Base-by-base conservation (phyloP, 106 monocot species). In the Acanthochlamys bracteata region DNA sequence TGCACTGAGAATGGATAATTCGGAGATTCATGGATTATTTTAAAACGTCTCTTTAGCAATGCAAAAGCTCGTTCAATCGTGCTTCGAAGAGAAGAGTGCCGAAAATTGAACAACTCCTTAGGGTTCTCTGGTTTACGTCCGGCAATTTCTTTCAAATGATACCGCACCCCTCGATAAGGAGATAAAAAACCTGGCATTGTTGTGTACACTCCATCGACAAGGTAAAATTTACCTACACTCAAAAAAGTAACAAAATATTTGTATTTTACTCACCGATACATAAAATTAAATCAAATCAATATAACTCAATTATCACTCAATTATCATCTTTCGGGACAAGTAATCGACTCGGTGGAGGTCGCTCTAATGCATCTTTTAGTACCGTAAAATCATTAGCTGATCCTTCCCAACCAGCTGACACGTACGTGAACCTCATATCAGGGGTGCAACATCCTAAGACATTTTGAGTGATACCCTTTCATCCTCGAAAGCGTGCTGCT, bases 341-440 rank as follows among this genome's bases (percentile, higher is more conserved):
- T 49, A 49, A 17, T 49, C 49, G 15, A 49, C 17, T 49, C 17
- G 33, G 33, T 33, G 33, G 33, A 33, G 17, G 49, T 14, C 9
- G 49, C 49, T 9, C 17, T 10, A 66, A n/a, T 27, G 56, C 56
- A 68, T 57, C 68, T 23, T 20, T 40, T 6, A 57, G 22, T 6
- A 68, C 57, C 0, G 55, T 57, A 16, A 68, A 42, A 22, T 57
- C 68, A 68, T 55, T 68, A 20, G 68, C 68, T 9, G 56, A 57
- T 33, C 55, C 68, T 57, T 68, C 55, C 55, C 56, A 68, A 0
- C 56, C 55, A 22, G 41, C 55, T 17, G 41, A 4, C 2, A 68
- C 39, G 41, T 57, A 68, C n/a, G 56, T 68, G 40, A 68, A 56
- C 19, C 23, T 52, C 20, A 33, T 55, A 21, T 57, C 42, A 19